Evolutionary conservation across 2,329 filamentous ascomycete genomes (phyloP).

Genomic region (Alternaria sp.): DNA sequence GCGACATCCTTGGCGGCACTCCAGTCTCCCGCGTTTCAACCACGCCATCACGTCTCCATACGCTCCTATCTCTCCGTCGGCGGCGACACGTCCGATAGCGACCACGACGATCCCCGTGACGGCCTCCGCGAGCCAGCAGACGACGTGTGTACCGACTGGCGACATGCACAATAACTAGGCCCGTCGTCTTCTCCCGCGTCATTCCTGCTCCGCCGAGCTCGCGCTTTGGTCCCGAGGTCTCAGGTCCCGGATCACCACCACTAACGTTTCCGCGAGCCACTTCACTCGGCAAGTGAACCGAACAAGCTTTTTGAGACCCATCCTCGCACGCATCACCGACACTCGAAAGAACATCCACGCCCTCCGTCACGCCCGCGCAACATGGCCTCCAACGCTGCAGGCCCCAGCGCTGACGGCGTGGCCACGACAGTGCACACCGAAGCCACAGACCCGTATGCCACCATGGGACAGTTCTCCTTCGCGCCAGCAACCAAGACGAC

Average conservation of each 20-base stretch:
- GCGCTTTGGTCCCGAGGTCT: constrained; percentile 19
- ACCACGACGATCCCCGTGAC: background rate
- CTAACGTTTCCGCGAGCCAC: constrained; percentile 11
- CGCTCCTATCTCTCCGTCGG: constrained; percentile 8
- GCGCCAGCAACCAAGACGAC: constrained; percentile 71
- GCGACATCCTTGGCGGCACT: background rate
- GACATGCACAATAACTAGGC: constrained; percentile 22
- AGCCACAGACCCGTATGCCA: constrained; percentile 46
- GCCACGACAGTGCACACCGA: constrained; percentile 37
- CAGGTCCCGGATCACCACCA: constrained; percentile 15
- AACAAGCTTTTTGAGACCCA: background rate
- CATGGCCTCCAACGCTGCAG: constrained; percentile 42
- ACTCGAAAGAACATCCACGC: background rate
- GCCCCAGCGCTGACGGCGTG: constrained; percentile 34
- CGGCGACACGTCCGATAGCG: constrained; percentile 15
- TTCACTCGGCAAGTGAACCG: constrained; percentile 12
- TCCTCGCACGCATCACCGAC: background rate
- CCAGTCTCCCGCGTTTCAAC: background rate
- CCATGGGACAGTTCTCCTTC: constrained; percentile 68
- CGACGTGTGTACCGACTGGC: constrained; percentile 15
- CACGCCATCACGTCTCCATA: constrained; percentile 3
- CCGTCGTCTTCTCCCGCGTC: constrained; percentile 8
- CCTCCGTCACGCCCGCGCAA: constrained; percentile 17
- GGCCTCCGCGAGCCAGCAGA: constrained; percentile 7
- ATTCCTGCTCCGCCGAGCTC: constrained; percentile 14